Evolutionary conservation across 306 rosid genomes (phyloP).

Genomic region (Argentina anserina): DNA sequence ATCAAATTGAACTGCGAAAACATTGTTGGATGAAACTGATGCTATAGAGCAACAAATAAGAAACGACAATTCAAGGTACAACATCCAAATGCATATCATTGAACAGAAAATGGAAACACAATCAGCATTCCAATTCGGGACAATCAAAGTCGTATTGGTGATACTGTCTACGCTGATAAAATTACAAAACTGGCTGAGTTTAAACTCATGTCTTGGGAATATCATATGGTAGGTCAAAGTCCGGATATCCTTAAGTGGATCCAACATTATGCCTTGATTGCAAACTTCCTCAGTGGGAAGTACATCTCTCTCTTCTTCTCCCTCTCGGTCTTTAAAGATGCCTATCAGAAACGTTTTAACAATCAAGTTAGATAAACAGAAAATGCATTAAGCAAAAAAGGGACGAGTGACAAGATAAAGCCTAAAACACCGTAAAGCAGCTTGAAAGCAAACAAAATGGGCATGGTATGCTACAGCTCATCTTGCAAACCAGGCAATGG

Average conservation of each 20-base stretch:
- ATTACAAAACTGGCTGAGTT: not conserved
- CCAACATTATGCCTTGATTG: constrained; percentile 64
- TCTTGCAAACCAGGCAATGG: not conserved
- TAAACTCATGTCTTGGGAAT: not conserved
- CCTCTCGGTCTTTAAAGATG: constrained; percentile 69
- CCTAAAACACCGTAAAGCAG: not conserved
- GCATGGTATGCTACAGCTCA: no score
- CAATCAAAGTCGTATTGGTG: not conserved
- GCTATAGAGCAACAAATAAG: not conserved
- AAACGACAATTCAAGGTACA: not conserved
- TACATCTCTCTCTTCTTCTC: constrained; percentile 67
- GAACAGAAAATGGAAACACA: not conserved
- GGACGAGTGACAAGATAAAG: not conserved
- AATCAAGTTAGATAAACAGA: not conserved
- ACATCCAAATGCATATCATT: not conserved
- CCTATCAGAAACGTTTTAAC: constrained; percentile 33
- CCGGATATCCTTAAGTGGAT: not conserved
- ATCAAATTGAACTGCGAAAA: no score
- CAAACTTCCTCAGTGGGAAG: constrained; percentile 83
- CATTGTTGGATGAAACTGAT: not conserved
- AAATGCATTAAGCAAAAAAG: not conserved
- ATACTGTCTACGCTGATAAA: not conserved
- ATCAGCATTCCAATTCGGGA: constrained; percentile 5
- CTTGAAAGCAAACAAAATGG: no score
- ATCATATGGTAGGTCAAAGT: not conserved